Percentiles rank a stretch among this genome's conserved stretches.
These are phyloP conservation scores for Fusarium mundagurra DNA, from an alignment of 2,329 filamentous ascomycete species.

Conservation along the genomic window DNA sequence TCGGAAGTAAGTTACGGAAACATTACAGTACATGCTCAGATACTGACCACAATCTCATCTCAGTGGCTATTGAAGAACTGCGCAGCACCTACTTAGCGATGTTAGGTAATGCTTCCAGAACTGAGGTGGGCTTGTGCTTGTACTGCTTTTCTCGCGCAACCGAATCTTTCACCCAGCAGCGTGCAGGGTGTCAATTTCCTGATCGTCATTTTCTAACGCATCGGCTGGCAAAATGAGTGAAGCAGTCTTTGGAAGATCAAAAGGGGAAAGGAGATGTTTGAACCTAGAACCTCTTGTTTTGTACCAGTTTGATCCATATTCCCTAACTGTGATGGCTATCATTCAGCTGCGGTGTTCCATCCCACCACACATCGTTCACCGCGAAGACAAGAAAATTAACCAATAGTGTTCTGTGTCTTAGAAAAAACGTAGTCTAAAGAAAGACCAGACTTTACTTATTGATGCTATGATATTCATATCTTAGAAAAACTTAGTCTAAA, in stretches of 20 bases:
- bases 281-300: not conserved
- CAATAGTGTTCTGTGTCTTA: not conserved
- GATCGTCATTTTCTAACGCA: not conserved
- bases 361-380: not conserved
- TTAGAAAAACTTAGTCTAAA: not conserved
- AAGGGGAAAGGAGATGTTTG: not conserved
- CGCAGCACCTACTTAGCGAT: not conserved
- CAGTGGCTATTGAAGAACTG: slow-evolving; percentile 9
- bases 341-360: rapidly evolving
- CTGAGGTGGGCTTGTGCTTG: not conserved
- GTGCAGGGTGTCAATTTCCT: not conserved
- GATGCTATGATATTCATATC: not conserved
- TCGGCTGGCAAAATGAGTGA: not conserved
- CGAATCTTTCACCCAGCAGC: not conserved
- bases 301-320: not conserved
- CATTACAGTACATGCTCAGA: rapidly evolving
- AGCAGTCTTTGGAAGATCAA: not conserved
- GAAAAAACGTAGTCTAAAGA: not conserved
- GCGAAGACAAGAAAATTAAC: not conserved
- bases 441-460: too few relatives aligned
- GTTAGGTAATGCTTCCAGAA: too few relatives aligned
- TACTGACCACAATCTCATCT: not conserved
- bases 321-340: not conserved
- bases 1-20: not conserved
- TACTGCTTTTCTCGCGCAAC: not conserved